phyloP scores from a whole-genome alignment of 352 stramenopile genomes.

The Globisporangium apiculatum region DNA sequence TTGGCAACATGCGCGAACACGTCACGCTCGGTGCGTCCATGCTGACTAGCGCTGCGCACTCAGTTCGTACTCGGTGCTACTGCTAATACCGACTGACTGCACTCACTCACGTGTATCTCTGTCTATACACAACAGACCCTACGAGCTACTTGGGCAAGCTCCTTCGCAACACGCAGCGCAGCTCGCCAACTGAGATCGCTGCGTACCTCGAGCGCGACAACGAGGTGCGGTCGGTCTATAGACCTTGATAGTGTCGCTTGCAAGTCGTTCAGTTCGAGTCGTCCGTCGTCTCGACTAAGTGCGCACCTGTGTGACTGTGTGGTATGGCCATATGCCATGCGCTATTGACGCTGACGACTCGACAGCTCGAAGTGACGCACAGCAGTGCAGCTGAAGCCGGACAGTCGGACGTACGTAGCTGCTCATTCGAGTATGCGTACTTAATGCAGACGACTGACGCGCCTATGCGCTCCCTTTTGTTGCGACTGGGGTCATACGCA shows the following conservation, averaged over 20 bases:
- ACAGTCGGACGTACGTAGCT: constrained; percentile 68
- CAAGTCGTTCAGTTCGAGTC: too few species aligned
- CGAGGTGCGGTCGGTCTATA: constrained; percentile 27
- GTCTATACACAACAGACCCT: constrained; percentile 19
- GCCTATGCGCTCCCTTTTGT: background rate
- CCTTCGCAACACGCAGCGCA: constrained; percentile 67
- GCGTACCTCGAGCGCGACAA: constrained; percentile 87
- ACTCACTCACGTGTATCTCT: background rate
- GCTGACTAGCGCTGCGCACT: background rate
- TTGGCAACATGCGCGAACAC: constrained; percentile 87
- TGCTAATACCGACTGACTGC: background rate
- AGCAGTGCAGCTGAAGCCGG: constrained; percentile 83
- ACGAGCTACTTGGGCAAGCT: constrained; percentile 83
- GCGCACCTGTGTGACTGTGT: background rate
- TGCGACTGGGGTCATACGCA: background rate
- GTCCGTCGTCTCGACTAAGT: background rate
- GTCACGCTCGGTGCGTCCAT: constrained; percentile 46
- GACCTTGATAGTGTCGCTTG: too few species aligned
- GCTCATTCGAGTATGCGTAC: background rate
- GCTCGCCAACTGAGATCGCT: constrained; percentile 77
- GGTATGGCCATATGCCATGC: too few species aligned
- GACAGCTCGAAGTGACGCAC: constrained; percentile 89
- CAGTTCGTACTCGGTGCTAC: too few species aligned
- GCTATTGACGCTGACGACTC: too few species aligned
- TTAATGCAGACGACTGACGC: too few species aligned